Percentiles rank a stretch among this genome's conserved stretches.
phyloP scores from a whole-genome alignment of 2,329 filamentous ascomycete species.

The Epichloe coenophiala region DNA sequence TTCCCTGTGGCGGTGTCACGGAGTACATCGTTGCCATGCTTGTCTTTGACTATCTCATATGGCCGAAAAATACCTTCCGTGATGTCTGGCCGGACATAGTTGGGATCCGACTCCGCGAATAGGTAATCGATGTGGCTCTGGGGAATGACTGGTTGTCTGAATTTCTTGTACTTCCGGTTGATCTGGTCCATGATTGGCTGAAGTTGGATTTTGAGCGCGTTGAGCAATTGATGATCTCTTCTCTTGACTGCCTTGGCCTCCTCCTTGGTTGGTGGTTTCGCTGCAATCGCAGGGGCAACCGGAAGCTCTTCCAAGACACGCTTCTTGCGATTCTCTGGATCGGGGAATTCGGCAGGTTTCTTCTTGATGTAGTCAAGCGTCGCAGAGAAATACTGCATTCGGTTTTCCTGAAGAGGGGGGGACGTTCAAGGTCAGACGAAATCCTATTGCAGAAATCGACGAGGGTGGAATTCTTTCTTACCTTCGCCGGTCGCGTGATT shows the following conservation, averaged over 20 bases:
- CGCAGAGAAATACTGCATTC: slow-evolving; percentile 66
- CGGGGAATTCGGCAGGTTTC: slow-evolving; percentile 73
- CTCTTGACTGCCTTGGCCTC: slow-evolving; percentile 71
- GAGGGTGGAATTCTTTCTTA: slow-evolving; percentile 23
- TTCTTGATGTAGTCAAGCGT: slow-evolving; percentile 67
- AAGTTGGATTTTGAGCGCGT: slow-evolving; percentile 74
- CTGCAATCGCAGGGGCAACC: slow-evolving; percentile 58
- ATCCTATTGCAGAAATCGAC: background rate
- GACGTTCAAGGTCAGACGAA: no score
- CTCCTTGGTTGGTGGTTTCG: slow-evolving; percentile 56
- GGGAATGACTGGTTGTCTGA: slow-evolving; percentile 67
- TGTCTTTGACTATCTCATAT: slow-evolving; percentile 68
- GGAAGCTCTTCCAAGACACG: slow-evolving; percentile 66
- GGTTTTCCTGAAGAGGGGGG: slow-evolving; percentile 30
- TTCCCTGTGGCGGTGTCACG: slow-evolving; percentile 63
- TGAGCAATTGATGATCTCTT: slow-evolving; percentile 70
- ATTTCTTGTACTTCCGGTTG: slow-evolving; percentile 78
- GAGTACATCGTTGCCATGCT: slow-evolving; percentile 63
- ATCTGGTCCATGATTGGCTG: slow-evolving; percentile 97
- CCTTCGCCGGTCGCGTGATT: slow-evolving; percentile 52
- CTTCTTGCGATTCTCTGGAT: slow-evolving; percentile 76
- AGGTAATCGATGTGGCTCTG: slow-evolving; percentile 65
- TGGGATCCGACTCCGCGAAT: slow-evolving; percentile 70
- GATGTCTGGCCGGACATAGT: slow-evolving; percentile 47
- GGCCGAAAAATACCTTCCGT: slow-evolving; percentile 47